Conservation (phyloP, 805 yeast species). For the Myxozyma neglecta region DNA sequence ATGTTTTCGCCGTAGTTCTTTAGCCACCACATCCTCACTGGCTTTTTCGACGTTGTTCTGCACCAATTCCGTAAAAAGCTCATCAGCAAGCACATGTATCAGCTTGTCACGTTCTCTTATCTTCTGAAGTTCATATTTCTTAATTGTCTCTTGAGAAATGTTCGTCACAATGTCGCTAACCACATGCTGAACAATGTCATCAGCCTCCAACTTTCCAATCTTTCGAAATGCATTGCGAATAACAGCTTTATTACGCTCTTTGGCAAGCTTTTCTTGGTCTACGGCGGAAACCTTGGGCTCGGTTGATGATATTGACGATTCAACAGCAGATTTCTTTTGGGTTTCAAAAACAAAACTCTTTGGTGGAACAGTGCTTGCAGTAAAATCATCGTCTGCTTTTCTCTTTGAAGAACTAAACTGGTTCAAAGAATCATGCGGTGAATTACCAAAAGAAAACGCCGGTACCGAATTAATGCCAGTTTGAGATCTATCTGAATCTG, state of each 20-base stretch:
- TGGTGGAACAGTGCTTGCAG: background rate
- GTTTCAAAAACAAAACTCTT: background rate
- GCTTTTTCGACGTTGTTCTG: constrained; percentile 54
- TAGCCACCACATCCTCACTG: constrained; percentile 50
- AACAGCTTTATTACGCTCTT: background rate
- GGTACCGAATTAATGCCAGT: no score
- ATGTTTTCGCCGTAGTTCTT: constrained; percentile 39
- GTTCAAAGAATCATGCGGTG: no score
- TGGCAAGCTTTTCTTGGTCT: background rate
- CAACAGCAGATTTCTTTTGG: background rate
- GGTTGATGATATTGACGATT: background rate
- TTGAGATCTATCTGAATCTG: no score
- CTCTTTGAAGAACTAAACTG: background rate
- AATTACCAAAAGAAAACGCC: no score
- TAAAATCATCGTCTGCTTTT: background rate
- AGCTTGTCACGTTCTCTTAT: constrained; percentile 31
- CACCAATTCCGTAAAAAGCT: constrained; percentile 60
- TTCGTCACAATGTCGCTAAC: constrained; percentile 24
- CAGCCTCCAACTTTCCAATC: background rate
- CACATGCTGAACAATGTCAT: constrained; percentile 13
- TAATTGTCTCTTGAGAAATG: constrained; percentile 20
- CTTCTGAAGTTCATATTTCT: constrained; percentile 27
- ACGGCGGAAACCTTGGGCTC: background rate
- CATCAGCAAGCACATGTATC: constrained; percentile 48
- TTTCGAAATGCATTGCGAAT: background rate